These are phyloP conservation scores for Hypoxylon intermedium DNA, from an alignment of 495 filamentous ascomycete genomes.

Conservation along the genomic window DNA sequence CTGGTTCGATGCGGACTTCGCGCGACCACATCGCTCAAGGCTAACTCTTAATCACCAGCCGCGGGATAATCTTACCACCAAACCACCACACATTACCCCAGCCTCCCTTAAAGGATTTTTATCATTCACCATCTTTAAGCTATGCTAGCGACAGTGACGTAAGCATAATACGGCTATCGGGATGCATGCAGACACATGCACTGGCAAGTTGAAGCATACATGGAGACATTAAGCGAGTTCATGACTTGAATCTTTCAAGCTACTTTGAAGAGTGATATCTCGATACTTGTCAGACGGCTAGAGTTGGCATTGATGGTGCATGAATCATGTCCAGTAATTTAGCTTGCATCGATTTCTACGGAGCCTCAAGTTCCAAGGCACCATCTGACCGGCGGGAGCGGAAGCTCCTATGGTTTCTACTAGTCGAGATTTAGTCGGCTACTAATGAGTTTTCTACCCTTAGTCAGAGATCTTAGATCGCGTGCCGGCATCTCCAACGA, in stretches of 20 bases:
- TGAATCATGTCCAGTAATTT: too few species aligned
- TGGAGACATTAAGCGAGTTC: not conserved
- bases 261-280: not conserved
- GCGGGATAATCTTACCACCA: too few species aligned
- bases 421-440: not conserved
- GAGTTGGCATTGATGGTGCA: too few species aligned
- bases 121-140: too few species aligned
- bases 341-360: not conserved
- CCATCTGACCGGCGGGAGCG: constrained; percentile 2
- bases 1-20: too few species aligned
- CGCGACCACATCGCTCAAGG: too few species aligned
- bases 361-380: constrained; percentile 13
- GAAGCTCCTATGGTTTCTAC: constrained; percentile 8
- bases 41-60: too few species aligned
- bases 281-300: not conserved
- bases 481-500: not conserved
- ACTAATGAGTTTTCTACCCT: constrained; percentile 10
- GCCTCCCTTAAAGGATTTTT: too few species aligned
- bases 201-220: not conserved
- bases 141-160: not conserved
- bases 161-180: not conserved
- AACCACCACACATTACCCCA: too few species aligned
- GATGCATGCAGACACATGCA: not conserved
- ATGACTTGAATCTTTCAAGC: not conserved
- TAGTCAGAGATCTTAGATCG: constrained; percentile 4